phyloP scores from a whole-genome alignment of 1,284 basidiomycete genomes.

The Trichosporon sp. region DNA sequence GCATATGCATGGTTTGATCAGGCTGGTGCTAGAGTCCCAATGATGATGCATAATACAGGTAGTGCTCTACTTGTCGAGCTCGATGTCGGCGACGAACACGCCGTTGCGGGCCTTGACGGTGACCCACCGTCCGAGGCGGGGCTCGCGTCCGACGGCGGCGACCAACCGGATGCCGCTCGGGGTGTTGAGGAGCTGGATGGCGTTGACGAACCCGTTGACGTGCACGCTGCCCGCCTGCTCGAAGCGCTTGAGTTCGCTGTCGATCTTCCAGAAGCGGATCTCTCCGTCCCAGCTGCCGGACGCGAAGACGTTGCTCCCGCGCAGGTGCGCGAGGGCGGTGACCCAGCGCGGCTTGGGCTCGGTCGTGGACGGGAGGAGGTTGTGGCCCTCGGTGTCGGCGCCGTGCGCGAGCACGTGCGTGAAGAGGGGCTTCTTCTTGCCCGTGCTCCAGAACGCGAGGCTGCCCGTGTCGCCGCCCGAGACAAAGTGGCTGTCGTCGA shows the following conservation, averaged over 20 bases:
- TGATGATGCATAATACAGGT: conserved; percentile 6
- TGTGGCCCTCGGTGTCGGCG: conserved; percentile 21
- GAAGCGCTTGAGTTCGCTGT: conserved; percentile 71
- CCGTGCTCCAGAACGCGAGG: conserved; percentile 85
- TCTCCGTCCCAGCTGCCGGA: conserved; percentile 91
- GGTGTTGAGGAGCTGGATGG: conserved; percentile 70
- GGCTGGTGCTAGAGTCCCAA: not conserved
- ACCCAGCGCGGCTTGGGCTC: conserved; percentile 86
- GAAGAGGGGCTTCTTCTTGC: conserved; percentile 93
- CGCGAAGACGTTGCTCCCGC: conserved; percentile 86
- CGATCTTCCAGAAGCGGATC: conserved; percentile 84
- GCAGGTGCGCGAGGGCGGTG: conserved; percentile 71
- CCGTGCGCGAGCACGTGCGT: conserved; percentile 82
- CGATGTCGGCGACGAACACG: conserved; percentile 58
- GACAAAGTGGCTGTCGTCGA: conserved; percentile 88
- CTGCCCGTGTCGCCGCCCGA: conserved; percentile 94
- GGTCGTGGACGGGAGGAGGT: conserved; percentile 58
- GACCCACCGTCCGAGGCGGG: conserved; percentile 83
- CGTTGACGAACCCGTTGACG: conserved; percentile 79
- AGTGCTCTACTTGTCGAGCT: not conserved
- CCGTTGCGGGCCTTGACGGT: conserved; percentile 69
- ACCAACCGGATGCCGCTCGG: conserved; percentile 53
- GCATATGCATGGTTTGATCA: conserved; percentile 1
- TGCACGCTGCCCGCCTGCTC: conserved; percentile 56
- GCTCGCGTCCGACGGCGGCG: conserved; percentile 80